phyloP scores from a whole-genome alignment of 75 land plant species.

The Picea sitchensis region DNA sequence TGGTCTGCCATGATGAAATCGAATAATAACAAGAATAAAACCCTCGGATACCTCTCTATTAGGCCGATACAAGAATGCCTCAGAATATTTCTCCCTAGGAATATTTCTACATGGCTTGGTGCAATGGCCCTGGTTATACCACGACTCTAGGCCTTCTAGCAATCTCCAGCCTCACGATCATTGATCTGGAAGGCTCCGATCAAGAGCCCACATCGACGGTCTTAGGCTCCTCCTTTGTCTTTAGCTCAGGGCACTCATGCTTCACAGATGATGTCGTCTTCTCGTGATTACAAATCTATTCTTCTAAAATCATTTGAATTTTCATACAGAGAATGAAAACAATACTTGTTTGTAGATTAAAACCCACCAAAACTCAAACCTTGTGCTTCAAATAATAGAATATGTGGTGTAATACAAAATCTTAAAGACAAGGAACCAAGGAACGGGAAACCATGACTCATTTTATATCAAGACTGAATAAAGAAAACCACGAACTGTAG shows the following conservation, averaged over 20 bases:
- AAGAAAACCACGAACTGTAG: background rate
- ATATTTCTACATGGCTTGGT: no score
- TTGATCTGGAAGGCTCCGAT: no score
- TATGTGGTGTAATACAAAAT: background rate
- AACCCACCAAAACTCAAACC: background rate
- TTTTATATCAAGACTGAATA: background rate
- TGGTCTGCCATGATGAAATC: no score
- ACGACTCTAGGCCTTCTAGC: no score
- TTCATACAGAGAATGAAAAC: no score
- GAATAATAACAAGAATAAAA: no score
- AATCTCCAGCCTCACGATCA: no score
- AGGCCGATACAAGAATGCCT: no score
- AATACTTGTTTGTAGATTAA: background rate
- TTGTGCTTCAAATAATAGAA: background rate
- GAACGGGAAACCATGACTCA: background rate
- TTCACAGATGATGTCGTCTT: background rate
- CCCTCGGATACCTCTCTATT: no score
- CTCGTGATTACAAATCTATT: background rate
- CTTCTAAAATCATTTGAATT: no score
- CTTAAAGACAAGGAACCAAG: background rate
- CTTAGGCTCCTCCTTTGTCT: background rate
- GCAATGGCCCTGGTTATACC: no score
- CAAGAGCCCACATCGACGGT: background rate
- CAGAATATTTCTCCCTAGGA: no score
- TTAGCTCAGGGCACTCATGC: background rate